phyloP scores from a whole-genome alignment of 352 stramenopile species.

The Phytopythium delawarense region DNA sequence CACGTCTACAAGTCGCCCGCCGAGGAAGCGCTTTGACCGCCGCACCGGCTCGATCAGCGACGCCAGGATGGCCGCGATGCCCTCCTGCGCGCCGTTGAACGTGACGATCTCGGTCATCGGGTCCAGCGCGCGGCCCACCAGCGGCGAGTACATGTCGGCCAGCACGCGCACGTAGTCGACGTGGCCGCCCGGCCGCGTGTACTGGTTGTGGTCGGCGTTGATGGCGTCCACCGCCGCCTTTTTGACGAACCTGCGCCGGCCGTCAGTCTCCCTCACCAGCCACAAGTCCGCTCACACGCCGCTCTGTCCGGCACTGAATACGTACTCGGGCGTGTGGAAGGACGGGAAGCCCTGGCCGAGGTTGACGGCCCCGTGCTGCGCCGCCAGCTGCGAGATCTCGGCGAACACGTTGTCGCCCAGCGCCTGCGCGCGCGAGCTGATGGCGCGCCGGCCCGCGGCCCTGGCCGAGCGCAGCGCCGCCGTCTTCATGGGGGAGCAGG shows the following conservation, averaged over 20 bases:
- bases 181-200: conserved; percentile 85
- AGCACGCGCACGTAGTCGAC: conserved; percentile 74
- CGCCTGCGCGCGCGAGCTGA: conserved; percentile 56
- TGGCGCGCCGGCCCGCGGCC: conserved; percentile 18
- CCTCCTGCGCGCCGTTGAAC: conserved; percentile 87
- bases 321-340: conserved; percentile 85
- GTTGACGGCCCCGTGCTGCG: conserved; percentile 87
- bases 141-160: conserved; percentile 71
- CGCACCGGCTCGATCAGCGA: conserved; percentile 66
- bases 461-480: background rate
- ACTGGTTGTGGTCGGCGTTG: conserved; percentile 80
- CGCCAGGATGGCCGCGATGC: conserved; percentile 78
- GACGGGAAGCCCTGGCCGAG: conserved; percentile 96
- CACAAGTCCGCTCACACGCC: too few species aligned
- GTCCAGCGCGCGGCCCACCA: conserved; percentile 64
- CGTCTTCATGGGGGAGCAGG: background rate
- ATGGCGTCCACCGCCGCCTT: conserved; percentile 83
- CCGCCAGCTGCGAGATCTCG: conserved; percentile 84
- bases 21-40: background rate
- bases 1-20: background rate
- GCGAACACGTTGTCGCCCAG: conserved; percentile 83
- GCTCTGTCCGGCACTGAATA: background rate
- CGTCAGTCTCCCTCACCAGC: background rate
- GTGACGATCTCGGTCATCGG: conserved; percentile 81
- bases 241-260: conserved; percentile 73